Conservation (phyloP, 352 stramenopile genomes). For the Pythium insidiosum region DNA sequence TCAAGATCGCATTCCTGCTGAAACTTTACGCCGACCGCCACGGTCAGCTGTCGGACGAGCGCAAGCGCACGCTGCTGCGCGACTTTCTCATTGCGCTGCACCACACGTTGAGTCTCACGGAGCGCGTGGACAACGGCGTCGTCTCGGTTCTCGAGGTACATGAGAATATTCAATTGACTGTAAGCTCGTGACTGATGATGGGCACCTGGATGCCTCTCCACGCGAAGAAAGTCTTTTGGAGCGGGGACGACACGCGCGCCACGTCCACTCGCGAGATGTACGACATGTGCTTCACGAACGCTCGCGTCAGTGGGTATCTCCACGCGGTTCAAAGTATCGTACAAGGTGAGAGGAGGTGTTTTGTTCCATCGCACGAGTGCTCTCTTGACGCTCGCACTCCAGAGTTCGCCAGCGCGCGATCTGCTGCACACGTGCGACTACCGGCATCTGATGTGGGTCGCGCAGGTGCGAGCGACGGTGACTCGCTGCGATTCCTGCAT, state of each 20-base stretch:
- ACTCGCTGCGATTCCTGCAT: constrained; percentile 10
- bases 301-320: constrained; percentile 39
- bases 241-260: constrained; percentile 23
- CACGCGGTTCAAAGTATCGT: constrained; percentile 41
- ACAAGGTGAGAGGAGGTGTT: constrained; percentile 20
- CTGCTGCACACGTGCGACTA: too few relatives aligned
- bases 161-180: too few relatives aligned
- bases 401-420: too few relatives aligned
- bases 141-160: constrained; percentile 19
- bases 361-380: not conserved
- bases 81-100: constrained; percentile 33
- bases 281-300: constrained; percentile 51
- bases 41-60: constrained; percentile 28
- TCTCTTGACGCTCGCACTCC: too few relatives aligned
- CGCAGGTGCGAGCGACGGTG: not conserved
- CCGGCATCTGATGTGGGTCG: not conserved
- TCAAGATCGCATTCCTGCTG: constrained; percentile 52
- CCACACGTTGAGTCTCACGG: constrained; percentile 27
- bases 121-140: constrained; percentile 22
- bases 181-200: too few relatives aligned
- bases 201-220: too few relatives aligned
- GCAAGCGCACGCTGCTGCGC: constrained; percentile 28
- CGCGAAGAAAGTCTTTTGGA: constrained; percentile 34
- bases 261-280: constrained; percentile 38
- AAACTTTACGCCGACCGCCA: constrained; percentile 43